These are phyloP conservation scores for Ulmus americana DNA, from an alignment of 331 rosid species.

Conservation along the genomic window DNA sequence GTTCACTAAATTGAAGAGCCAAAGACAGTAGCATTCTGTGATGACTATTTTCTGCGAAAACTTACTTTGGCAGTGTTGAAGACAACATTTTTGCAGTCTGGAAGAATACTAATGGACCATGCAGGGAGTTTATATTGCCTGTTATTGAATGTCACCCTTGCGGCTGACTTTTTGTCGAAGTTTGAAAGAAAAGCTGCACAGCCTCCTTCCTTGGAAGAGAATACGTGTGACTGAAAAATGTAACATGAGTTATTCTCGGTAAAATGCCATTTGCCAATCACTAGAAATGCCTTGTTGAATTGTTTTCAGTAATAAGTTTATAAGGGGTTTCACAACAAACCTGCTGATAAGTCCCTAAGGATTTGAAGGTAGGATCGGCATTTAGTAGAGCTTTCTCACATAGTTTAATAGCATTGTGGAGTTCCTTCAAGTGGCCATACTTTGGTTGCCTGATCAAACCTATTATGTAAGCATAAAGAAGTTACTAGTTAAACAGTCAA, in stretches of 20 bases:
- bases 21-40: neutral
- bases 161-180: conserved; percentile 28
- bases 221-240: conserved; percentile 37
- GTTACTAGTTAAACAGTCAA: conserved; percentile 3
- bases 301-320: neutral
- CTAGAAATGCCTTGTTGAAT: neutral
- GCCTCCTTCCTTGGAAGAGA: conserved; percentile 36
- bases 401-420: conserved; percentile 36
- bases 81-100: conserved; percentile 35
- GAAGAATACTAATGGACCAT: conserved; percentile 52
- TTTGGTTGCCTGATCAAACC: conserved; percentile 54
- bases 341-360: conserved; percentile 38
- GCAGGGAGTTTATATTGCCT: conserved; percentile 39
- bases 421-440: conserved; percentile 42
- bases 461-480: conserved; percentile 16
- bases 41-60: neutral
- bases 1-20: neutral
- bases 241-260: neutral
- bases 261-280: neutral
- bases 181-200: conserved; percentile 56
- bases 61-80: conserved; percentile 50
- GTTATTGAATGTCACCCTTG: conserved; percentile 38
- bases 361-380: conserved; percentile 30
- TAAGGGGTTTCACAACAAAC: conserved; percentile 12
- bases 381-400: conserved; percentile 41